These are phyloP conservation scores for Schizochytrium sp. DNA, from an alignment of 108 stramenopile species.

Conservation along the genomic window DNA sequence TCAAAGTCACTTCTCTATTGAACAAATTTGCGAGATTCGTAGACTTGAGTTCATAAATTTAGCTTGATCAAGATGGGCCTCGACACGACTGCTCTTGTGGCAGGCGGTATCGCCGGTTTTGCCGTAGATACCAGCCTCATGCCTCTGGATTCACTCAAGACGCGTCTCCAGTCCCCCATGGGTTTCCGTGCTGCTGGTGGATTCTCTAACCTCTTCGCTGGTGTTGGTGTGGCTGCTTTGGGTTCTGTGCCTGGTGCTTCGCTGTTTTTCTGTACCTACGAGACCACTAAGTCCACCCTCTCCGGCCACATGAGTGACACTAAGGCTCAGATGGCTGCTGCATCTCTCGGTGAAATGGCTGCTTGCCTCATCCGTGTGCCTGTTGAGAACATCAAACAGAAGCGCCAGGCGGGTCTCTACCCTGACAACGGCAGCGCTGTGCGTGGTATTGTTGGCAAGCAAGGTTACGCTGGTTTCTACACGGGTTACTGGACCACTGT, in stretches of 20 bases:
- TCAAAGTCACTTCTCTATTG: too few relatives aligned
- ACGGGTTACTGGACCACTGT: conserved; percentile 77
- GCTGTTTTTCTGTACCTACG: conserved; percentile 95
- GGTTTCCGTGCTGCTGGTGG: conserved; percentile 89
- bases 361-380: conserved; percentile 97
- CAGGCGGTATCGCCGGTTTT: conserved; percentile 84
- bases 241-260: conserved; percentile 92
- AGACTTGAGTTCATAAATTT: too few relatives aligned
- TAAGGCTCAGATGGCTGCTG: conserved; percentile 86
- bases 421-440: conserved; percentile 64
- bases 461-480: conserved; percentile 74
- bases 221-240: conserved; percentile 84
- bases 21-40: too few relatives aligned
- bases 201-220: conserved; percentile 87
- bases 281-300: conserved; percentile 72
- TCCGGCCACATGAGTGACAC: conserved; percentile 57
- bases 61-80: not conserved
- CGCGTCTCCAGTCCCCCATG: conserved; percentile 87
- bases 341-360: conserved; percentile 88
- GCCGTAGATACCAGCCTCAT: conserved; percentile 90
- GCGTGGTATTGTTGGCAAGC: conserved; percentile 62
- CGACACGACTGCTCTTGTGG: conserved; percentile 14
- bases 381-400: conserved; percentile 96
- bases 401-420: conserved; percentile 84
- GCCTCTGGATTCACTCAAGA: conserved; percentile 95